Evolutionary conservation across 176 grass and related monocot genomes (phyloP), one percentile per base, ranked within the genome.

Genomic region (Oryza glumipatula): DNA sequence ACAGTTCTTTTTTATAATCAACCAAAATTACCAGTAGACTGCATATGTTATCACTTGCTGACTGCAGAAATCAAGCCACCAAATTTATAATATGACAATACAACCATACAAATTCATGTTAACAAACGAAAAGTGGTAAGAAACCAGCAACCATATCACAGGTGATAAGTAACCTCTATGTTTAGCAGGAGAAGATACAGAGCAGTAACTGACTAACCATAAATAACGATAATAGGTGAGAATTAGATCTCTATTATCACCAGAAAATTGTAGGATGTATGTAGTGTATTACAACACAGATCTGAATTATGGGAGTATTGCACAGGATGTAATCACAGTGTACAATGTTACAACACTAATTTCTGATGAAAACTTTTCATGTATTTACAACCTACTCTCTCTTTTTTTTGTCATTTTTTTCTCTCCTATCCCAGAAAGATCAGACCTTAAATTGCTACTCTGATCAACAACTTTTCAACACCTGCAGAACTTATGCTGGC

Each of bases 321-420:
- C 44, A 74, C 76, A 87, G 51, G 85, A 76, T 84, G 86, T 73
- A 39, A 82, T 84, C 83, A 82, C 83, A 77, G 75, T 44, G 16
- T 81, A 77, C 65, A 89, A 72, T 89, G 65, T 86, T 77, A 89
- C 77, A 85, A 77, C 23, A 81, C 32, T 80, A 39, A 85, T 76
- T 81, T 74, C 77, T 76, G 28, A 22, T 76, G 70, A 39, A 7
- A 63, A 3, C 44, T 32, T 67, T 38, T 32, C 19, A 45, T 72
- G 66, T 72, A 82, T 82, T 28, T 81, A 89, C 83, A 86, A 78
- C 66, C 58, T 73, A 4, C 44, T 54, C 14, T 74, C 23, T 9
- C 35, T 38, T 1, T 15, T 45, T 73, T 41, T 26, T 7, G 13
- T 19, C 2, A 10, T 74, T 67, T 70, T 70, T 73, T 63, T 23